Base-by-base conservation (phyloP, 768 basidiomycete genomes). In the Boletus subcaerulescens region DNA sequence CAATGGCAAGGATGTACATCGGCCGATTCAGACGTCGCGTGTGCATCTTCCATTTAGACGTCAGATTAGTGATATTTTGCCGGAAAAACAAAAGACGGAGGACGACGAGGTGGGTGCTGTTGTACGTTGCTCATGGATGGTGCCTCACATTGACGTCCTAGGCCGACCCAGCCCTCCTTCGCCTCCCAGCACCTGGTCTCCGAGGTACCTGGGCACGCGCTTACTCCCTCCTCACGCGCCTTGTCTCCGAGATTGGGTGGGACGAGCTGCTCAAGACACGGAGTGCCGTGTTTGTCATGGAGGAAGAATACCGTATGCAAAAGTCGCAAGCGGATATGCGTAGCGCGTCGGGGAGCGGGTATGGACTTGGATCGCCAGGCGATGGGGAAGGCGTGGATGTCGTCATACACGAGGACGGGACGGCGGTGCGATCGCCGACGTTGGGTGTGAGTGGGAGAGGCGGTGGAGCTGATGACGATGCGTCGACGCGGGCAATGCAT, bases 251-350 rank as follows among this genome's bases (percentile, higher is more conserved):
- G 59, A 94, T 99, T 61, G 97, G 97, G 0, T 99, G 97, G 97
- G 97, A 99, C 73, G 97, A 98, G 75, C 82, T 98, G 3, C 80
- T 99, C 53, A 94, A 94, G 76, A 89, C 91, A 14, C 86, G 97
- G 80, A 93, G 91, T 70, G 74, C 78, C 36, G 97, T 99, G 14
- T 98, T 99, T 71, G 97, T 99, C 39, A 99, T 99, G 97, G 97
- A 98, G 69, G 96, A 99, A 69, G 97, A 99, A 69, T 99, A 99
- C 69, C 82, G 97, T 36, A 89, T 91, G 85, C 96, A 98, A 75
- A 98, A 98, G 68, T 87, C 89, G 3, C 83, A 89, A 6, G 75
- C 69, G 3, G 91, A 94, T 29, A 76, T 88, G n/a, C 75, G 78
- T 45, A 68, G 75, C 47, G 68, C 58, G n/a, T 60, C 65, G 15